Base-by-base conservation (phyloP, 768 basidiomycete genomes). In the Leccinum barrowsii region DNA sequence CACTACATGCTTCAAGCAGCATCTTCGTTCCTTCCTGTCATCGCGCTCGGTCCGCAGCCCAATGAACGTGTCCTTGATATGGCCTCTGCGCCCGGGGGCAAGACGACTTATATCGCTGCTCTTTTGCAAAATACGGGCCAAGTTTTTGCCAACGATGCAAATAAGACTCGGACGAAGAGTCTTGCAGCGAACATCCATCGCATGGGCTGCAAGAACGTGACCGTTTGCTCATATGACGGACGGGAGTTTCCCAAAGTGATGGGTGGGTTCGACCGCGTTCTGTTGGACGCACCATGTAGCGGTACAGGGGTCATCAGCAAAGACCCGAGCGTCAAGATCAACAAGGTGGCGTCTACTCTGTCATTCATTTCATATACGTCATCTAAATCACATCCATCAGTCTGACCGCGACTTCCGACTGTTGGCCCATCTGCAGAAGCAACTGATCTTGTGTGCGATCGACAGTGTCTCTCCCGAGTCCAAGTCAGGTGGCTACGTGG, bases 1-100 rank as follows among this genome's bases (percentile, higher is more conserved):
- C 95, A 99, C 71, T 99, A 99, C 75, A 98, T 99, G 92, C 89
- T 98, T 24, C 97, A 99, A 78, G 93, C 97, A 6, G 97, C 97
- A 11, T 96, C 94, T 5, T 98, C 97, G 1, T 98, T 99, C 82
- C 83, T 99, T n/a, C 97, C 97, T 55, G 97, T 98, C 68, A 95
- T 98, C 62, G 93, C 97, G 4, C 87, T 99, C 40, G 80, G 85
- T 24, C 97, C 97, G 5, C 90, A 95, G 68, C 93, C 94, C 2
- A 84, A 91, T 59, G 97, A 98, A 69, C 89, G 95, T 11, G 85
- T 98, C 11, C 82, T 99, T 58, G 97, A 99, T 72, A 98, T 99
- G 96, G 95, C 96, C 2, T 96, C 94, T 50, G 94, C 97, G 0
- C 97, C 97, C 0, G 97, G 97, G 26, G 97, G 97, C 6, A 99